A percentile compares a stretch with the other conserved stretches of the same genome.
These are phyloP conservation scores for Chromera velia DNA, from an alignment of 73 alveolate genomes.

Conservation along the genomic window DNA sequence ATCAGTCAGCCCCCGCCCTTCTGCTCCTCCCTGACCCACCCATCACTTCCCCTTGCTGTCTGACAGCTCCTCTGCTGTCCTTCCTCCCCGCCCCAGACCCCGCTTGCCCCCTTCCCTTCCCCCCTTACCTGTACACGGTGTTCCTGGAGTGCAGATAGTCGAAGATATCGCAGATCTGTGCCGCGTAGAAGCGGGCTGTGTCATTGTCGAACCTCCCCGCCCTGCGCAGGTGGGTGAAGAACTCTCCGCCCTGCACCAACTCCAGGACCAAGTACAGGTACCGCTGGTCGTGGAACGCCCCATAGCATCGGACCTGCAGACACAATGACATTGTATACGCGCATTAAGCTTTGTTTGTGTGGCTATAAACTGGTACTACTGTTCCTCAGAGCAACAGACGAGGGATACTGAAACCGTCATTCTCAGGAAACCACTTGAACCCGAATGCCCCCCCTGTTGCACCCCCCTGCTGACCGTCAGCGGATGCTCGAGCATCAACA, in stretches of 20 bases:
- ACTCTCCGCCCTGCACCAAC: slow-evolving; percentile 51
- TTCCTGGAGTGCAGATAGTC: slow-evolving; percentile 67
- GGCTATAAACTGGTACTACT: too few species aligned
- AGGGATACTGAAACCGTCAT: too few species aligned
- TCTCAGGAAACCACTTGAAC: too few species aligned
- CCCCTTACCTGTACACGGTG: slow-evolving; percentile 57
- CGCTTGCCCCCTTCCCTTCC: neutral
- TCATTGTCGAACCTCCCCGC: slow-evolving; percentile 44
- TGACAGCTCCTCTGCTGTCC: too few species aligned
- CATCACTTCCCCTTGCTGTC: too few species aligned
- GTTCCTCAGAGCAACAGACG: too few species aligned
- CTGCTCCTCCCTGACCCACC: too few species aligned
- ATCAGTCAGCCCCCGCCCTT: too few species aligned
- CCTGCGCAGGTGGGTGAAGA: slow-evolving; percentile 42
- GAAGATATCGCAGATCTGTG: slow-evolving; percentile 61
- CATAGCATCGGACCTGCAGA: slow-evolving; percentile 14
- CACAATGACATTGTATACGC: too few species aligned
- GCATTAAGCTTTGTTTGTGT: too few species aligned
- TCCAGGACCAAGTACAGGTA: slow-evolving; percentile 81
- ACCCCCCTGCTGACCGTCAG: slow-evolving; percentile 82
- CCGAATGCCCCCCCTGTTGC: too few species aligned
- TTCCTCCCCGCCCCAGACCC: too few species aligned
- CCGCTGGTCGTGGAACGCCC: slow-evolving; percentile 74
- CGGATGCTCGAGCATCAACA: slow-evolving; percentile 85
- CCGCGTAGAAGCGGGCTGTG: slow-evolving; percentile 66